phyloP scores from a whole-genome alignment of 306 rosid species.

The Corylus avellana region DNA sequence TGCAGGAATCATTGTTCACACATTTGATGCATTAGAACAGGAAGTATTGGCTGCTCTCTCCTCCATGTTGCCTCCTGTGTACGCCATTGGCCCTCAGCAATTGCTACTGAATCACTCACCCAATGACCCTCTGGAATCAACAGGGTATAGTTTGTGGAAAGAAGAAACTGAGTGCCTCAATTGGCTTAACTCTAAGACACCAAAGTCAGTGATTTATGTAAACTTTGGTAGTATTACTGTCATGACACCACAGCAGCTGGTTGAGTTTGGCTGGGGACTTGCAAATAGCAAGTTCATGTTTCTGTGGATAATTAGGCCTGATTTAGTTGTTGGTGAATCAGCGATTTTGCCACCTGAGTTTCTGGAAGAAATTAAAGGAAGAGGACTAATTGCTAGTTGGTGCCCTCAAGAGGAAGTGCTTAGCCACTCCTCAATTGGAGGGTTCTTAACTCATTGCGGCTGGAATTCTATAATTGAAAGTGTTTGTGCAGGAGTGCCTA shows the following conservation, averaged over 20 bases:
- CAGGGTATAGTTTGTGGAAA: conserved; percentile 16
- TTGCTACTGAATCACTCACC: not conserved
- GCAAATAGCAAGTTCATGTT: conserved; percentile 14
- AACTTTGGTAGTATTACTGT: conserved; percentile 14
- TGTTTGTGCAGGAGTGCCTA: not conserved
- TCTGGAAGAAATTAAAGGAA: not conserved
- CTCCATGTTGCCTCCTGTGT: not conserved
- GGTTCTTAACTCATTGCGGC: conserved; percentile 13
- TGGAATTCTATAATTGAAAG: conserved; percentile 25
- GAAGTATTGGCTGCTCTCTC: conserved; percentile 19
- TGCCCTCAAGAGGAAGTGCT: conserved; percentile 23
- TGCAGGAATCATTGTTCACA: conserved; percentile 12
- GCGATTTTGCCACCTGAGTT: conserved; percentile 6
- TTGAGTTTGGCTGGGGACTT: conserved; percentile 21
- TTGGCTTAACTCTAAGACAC: conserved; percentile 15
- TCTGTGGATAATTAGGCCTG: conserved; percentile 22
- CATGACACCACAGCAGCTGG: not conserved
- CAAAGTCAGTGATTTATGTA: conserved; percentile 16
- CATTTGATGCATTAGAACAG: conserved; percentile 14
- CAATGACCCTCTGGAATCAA: not conserved
- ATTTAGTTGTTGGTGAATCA: not conserved
- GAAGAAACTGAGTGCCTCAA: conserved; percentile 20
- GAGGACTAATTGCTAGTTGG: conserved; percentile 22
- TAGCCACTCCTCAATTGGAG: conserved; percentile 14
- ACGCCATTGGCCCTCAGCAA: conserved; percentile 22